A percentile compares a stretch with the other conserved stretches of the same genome.
Evolutionary conservation across 805 yeast genomes (phyloP).

Genomic region (Sugiyamaella qingdaonensis): DNA sequence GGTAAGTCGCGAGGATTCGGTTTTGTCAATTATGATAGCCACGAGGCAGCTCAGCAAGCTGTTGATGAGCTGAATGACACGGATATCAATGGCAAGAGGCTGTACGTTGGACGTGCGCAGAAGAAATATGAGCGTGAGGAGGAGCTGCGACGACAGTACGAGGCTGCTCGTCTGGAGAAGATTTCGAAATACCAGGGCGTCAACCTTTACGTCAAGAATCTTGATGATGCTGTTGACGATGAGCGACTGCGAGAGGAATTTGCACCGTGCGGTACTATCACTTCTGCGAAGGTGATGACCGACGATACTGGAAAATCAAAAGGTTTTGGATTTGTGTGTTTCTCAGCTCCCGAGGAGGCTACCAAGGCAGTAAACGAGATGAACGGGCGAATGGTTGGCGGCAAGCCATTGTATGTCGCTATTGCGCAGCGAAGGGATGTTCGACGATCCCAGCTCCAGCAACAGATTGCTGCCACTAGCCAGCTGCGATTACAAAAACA

Average conservation of each 20-base stretch:
- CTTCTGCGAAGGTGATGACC: slow-evolving; percentile 94
- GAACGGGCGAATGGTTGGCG: slow-evolving; percentile 93
- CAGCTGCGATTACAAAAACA: slow-evolving; percentile 98
- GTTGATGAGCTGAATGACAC: slow-evolving; percentile 86
- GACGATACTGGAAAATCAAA: slow-evolving; percentile 92
- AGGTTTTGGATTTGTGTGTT: slow-evolving; percentile 98
- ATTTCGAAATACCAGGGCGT: slow-evolving; percentile 95
- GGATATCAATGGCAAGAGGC: slow-evolving; percentile 67
- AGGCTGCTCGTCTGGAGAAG: slow-evolving; percentile 86
- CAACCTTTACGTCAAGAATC: slow-evolving; percentile 92
- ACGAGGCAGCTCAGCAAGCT: slow-evolving; percentile 84
- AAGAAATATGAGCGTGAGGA: slow-evolving; percentile 97
- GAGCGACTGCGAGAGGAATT: slow-evolving; percentile 90
- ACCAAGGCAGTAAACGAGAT: slow-evolving; percentile 96
- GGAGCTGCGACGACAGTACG: slow-evolving; percentile 92
- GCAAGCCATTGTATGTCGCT: slow-evolving; percentile 97
- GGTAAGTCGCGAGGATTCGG: slow-evolving; percentile 96
- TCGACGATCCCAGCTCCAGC: slow-evolving; percentile 94
- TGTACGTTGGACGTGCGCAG: slow-evolving; percentile 98
- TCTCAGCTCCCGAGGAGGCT: slow-evolving; percentile 97
- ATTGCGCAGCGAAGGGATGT: slow-evolving; percentile 98
- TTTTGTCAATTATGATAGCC: slow-evolving; percentile 85
- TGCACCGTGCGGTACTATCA: slow-evolving; percentile 87
- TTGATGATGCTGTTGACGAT: slow-evolving; percentile 89
- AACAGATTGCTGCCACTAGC: slow-evolving; percentile 96